Evolutionary conservation across 345 rosid species (phyloP), one percentile per base, ranked within the genome.

Genomic region (Aegle marmelos): DNA sequence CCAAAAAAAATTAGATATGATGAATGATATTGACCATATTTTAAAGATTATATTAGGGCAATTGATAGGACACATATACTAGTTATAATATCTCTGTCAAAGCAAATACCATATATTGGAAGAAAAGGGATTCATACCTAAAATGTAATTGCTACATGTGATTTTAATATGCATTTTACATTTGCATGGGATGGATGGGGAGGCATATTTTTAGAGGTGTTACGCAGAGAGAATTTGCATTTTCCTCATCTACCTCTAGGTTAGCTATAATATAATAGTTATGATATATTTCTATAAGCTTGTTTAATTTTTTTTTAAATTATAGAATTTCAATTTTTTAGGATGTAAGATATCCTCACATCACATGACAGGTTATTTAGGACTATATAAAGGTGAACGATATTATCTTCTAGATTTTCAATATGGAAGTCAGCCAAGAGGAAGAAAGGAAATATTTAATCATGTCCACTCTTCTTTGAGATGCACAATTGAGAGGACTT

Each of bases 111-210:
- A 1, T 54, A 71, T 31, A 50, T 50, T 11, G 54, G 67, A 27
- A 19, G 54, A 22, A 73, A 73, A 31, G 9, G 13, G 10, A 33
- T 33, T 17, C 30, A 31, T 10, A 63, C 79, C 3, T 65, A 76
- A 70, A 77, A 77, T 77, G 59, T 69, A 4, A 58, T 77, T 39
- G 66, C 5, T 17, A 41, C 31, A 6, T 69, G 68, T 77, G 68
- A 58, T 28, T 77, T 69, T 24, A 39, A 77, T 30, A 68, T 77
- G 75, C 39, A 7, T n/a, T 77, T 77, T 39, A 56, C 58, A 37
- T 77, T 77, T 37, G 74, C 66, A 14, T 37, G 9, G 37, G 59
- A 11, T n/a, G 57, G 80, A 33, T 68, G 45, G 41, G 59, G 69
- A 77, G 80, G 11, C 9, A 60, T 61, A n/a, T 74, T 74, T 34